Percentiles rank a stretch among this genome's conserved stretches.
phyloP scores from a whole-genome alignment of 2,329 filamentous ascomycete species.

The Hymenotorrendiella dingleyae region DNA sequence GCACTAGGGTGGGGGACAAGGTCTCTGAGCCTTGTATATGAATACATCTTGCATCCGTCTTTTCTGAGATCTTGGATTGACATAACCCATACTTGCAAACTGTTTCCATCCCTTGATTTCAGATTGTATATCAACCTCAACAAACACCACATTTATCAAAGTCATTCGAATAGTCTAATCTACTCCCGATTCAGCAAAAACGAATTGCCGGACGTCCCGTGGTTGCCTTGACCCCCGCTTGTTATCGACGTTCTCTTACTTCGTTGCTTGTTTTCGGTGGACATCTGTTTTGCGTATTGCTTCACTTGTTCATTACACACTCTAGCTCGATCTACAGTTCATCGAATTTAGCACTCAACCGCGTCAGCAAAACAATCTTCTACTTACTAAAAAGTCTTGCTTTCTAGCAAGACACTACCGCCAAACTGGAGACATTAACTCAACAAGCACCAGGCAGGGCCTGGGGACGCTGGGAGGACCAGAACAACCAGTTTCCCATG shows the following conservation, averaged over 20 bases:
- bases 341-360: not conserved
- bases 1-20: constrained; percentile 21
- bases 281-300: not conserved
- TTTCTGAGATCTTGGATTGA: constrained; percentile 18
- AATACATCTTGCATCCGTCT: constrained; percentile 18
- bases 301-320: not conserved
- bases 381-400: constrained; percentile 24
- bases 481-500: constrained; percentile 29
- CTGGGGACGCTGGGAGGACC: constrained; percentile 51
- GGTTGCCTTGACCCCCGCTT: no score
- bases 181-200: no score
- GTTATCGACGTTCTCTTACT: not conserved
- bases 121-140: no score
- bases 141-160: no score
- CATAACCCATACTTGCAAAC: constrained; percentile 20
- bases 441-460: constrained; percentile 39
- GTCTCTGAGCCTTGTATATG: constrained; percentile 24
- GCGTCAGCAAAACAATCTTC: not conserved
- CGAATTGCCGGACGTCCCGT: no score
- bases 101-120: constrained; percentile 13
- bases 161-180: no score
- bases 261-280: constrained; percentile 25
- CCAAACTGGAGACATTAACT: constrained; percentile 44
- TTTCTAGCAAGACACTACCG: constrained; percentile 30
- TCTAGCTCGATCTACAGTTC: not conserved